These are phyloP conservation scores for Lactifluus piperatus DNA, from an alignment of 768 basidiomycete species.

Conservation along the genomic window DNA sequence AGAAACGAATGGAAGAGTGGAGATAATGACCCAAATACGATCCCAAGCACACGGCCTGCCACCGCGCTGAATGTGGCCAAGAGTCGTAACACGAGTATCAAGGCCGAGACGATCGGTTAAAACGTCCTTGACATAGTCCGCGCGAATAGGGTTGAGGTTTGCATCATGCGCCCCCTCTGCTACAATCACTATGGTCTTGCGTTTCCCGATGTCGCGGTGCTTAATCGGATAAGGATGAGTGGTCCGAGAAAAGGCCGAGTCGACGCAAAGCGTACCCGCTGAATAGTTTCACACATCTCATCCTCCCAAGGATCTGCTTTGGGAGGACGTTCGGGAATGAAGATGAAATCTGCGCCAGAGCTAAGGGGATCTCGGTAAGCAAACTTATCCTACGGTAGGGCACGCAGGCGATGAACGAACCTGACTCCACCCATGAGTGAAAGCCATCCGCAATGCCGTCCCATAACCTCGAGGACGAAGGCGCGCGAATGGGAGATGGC, in stretches of 20 bases:
- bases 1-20: background rate
- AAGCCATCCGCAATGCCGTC: slow-evolving; percentile 99
- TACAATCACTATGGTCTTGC: slow-evolving; percentile 97
- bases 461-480: slow-evolving; percentile 99
- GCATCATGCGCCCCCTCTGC: slow-evolving; percentile 93
- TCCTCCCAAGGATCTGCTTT: slow-evolving; percentile 76
- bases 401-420: slow-evolving; percentile 32
- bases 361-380: slow-evolving; percentile 28
- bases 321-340: slow-evolving; percentile 93
- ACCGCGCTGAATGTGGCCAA: slow-evolving; percentile 95
- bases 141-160: slow-evolving; percentile 83
- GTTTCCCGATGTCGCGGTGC: slow-evolving; percentile 89
- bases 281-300: slow-evolving; percentile 80
- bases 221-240: slow-evolving; percentile 27
- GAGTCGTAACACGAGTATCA: slow-evolving; percentile 92
- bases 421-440: slow-evolving; percentile 89
- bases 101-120: slow-evolving; percentile 80
- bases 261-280: slow-evolving; percentile 43
- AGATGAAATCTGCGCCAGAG: slow-evolving; percentile 92
- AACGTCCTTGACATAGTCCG: slow-evolving; percentile 86
- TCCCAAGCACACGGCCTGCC: slow-evolving; percentile 91
- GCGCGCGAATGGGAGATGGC: slow-evolving; percentile 94
- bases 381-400: background rate
- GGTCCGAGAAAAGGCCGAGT: background rate
- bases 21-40: slow-evolving; percentile 60